Percentiles rank a stretch among this genome's conserved stretches.
phyloP scores from a whole-genome alignment of 257 asterid species.

The Agastache rugosa region DNA sequence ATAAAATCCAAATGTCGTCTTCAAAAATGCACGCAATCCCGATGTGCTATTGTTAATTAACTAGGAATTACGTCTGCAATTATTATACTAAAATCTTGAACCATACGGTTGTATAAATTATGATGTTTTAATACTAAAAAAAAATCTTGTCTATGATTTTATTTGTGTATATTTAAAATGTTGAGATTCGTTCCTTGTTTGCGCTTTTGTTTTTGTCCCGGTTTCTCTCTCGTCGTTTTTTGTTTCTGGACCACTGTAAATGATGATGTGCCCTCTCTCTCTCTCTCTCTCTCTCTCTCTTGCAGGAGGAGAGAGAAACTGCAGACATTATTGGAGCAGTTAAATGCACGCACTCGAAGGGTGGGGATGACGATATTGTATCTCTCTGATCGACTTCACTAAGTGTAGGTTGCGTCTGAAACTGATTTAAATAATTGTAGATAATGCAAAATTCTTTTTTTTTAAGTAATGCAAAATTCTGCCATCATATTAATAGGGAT shows the following conservation, averaged over 20 bases:
- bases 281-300: constrained; percentile 18
- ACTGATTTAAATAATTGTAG: no score
- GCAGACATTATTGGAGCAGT: constrained; percentile 29
- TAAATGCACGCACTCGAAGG: constrained; percentile 43
- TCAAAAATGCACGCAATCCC: constrained; percentile 45
- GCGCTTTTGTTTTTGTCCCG: constrained; percentile 25
- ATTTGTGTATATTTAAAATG: background rate
- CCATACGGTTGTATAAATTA: constrained; percentile 1
- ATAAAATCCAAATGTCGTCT: constrained; percentile 31
- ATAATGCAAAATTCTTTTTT: no score
- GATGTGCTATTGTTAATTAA: constrained; percentile 8
- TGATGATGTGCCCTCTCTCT: constrained; percentile 21
- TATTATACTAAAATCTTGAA: background rate
- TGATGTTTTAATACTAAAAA: background rate
- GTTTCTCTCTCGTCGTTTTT: constrained; percentile 28
- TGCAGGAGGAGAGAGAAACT: background rate
- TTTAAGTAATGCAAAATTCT: no score
- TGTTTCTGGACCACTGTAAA: constrained; percentile 16
- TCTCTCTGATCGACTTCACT: no score
- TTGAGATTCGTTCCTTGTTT: constrained; percentile 1
- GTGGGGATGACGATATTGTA: constrained; percentile 27
- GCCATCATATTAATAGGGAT: no score
- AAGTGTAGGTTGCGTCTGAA: no score
- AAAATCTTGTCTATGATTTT: background rate
- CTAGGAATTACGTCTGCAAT: background rate